phyloP scores from a whole-genome alignment of 371 early-diverging fungal genomes.

The Syncephalis plumigaleata region DNA sequence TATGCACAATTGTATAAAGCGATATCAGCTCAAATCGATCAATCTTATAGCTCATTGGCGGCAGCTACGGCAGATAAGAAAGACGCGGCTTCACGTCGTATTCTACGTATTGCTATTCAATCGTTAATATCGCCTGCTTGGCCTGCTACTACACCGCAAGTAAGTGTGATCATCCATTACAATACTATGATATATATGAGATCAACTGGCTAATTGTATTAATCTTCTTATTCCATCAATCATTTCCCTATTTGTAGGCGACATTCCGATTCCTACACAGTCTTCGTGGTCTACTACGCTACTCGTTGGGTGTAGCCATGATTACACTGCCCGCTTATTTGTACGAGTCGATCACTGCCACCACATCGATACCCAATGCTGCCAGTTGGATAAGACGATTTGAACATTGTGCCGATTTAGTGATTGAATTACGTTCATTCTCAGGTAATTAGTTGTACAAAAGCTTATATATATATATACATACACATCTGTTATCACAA shows the following conservation, averaged over 20 bases:
- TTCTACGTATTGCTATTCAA: background rate
- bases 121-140: too few relatives aligned
- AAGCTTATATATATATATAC: too few relatives aligned
- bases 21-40: background rate
- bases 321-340: conserved; percentile 69
- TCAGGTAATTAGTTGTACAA: conserved; percentile 40
- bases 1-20: background rate
- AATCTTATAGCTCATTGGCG: background rate
- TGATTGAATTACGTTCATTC: conserved; percentile 82
- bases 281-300: conserved; percentile 57
- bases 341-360: conserved; percentile 36
- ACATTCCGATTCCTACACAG: conserved; percentile 53
- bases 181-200: too few relatives aligned
- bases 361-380: conserved; percentile 15
- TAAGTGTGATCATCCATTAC: too few relatives aligned
- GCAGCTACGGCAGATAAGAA: background rate
- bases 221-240: too few relatives aligned
- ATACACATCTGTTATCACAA: too few relatives aligned
- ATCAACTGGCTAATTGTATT: too few relatives aligned
- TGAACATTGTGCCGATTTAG: conserved; percentile 73
- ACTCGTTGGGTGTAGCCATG: conserved; percentile 56
- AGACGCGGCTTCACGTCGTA: background rate
- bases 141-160: too few relatives aligned
- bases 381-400: conserved; percentile 50
- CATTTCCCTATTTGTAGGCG: conserved; percentile 26